Evolutionary conservation across 2,329 filamentous ascomycete genomes (phyloP).

Genomic region (Cucurbitaria berberidis): DNA sequence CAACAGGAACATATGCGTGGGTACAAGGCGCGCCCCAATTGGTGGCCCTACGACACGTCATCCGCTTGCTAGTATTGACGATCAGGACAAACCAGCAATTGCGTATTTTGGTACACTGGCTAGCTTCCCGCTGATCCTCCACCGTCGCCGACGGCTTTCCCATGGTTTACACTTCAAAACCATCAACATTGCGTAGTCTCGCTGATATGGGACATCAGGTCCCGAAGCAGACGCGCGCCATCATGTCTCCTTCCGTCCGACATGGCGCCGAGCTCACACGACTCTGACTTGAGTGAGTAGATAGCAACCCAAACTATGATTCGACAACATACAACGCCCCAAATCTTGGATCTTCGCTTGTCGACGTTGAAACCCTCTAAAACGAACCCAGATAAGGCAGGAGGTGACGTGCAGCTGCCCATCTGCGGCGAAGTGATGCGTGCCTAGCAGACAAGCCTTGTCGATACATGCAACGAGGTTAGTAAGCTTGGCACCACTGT

Average conservation of each 20-base stretch:
- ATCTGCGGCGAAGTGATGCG: neutral
- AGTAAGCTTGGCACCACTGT: constrained; percentile 1
- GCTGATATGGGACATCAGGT: neutral
- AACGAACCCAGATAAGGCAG: neutral
- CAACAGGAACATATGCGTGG: neutral
- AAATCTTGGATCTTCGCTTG: neutral
- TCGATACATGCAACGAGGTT: constrained; percentile 1
- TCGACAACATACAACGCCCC: neutral
- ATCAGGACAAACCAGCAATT: neutral
- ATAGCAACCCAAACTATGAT: neutral
- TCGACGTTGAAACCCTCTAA: neutral
- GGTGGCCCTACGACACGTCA: neutral
- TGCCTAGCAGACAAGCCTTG: constrained; percentile 4
- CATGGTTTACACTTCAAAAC: constrained; percentile 2
- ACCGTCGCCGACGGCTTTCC: neutral
- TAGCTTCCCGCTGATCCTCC: neutral
- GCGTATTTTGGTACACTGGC: neutral
- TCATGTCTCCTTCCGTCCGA: constrained; percentile 5
- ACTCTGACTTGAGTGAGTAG: neutral
- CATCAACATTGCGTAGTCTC: neutral
- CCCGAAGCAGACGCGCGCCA: neutral
- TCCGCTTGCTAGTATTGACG: neutral
- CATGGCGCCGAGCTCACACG: constrained; percentile 12
- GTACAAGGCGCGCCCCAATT: neutral
- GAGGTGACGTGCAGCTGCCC: neutral